Conservation (phyloP, 352 stramenopile genomes). For the Phytopythium kandeliae region DNA sequence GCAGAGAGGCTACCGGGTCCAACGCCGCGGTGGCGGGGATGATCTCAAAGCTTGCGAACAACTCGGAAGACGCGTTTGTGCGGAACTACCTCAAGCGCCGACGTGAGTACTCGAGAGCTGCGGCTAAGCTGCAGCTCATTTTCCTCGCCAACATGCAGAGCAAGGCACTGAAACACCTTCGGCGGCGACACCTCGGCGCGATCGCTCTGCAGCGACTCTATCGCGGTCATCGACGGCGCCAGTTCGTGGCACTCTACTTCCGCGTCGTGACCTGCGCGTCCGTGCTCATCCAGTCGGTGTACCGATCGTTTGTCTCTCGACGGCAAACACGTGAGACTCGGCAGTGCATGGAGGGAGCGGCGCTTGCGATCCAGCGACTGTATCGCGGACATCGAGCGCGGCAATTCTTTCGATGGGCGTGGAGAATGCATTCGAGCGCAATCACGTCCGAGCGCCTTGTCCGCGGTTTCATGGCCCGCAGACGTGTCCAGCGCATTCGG, state of each 20-base stretch:
- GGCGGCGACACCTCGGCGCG: slow-evolving; percentile 30
- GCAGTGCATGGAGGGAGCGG: slow-evolving; percentile 17
- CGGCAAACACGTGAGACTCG: slow-evolving; percentile 26
- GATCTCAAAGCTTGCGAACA: slow-evolving; percentile 39
- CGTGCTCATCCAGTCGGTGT: slow-evolving; percentile 65
- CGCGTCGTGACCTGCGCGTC: slow-evolving; percentile 42
- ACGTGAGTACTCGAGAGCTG: slow-evolving; percentile 34
- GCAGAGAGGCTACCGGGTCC: not conserved
- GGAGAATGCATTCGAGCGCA: slow-evolving; percentile 33
- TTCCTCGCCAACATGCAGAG: slow-evolving; percentile 39
- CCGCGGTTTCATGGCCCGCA: slow-evolving; percentile 51
- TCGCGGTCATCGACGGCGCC: slow-evolving; percentile 40
- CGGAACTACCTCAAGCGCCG: slow-evolving; percentile 54
- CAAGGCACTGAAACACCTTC: slow-evolving; percentile 38
- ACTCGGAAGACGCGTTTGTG: slow-evolving; percentile 48
- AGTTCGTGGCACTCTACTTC: slow-evolving; percentile 44
- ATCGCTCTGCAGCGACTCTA: slow-evolving; percentile 58
- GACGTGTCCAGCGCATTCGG: slow-evolving; percentile 34
- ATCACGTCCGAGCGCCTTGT: slow-evolving; percentile 43
- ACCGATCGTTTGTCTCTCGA: slow-evolving; percentile 43
- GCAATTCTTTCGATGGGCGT: slow-evolving; percentile 33
- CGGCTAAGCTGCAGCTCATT: slow-evolving; percentile 48
- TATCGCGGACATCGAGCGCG: slow-evolving; percentile 46
- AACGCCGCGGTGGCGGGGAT: slow-evolving; percentile 10
- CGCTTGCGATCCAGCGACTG: slow-evolving; percentile 40